Base-by-base conservation (phyloP, 345 rosid genomes). In the Camelina laxa region DNA sequence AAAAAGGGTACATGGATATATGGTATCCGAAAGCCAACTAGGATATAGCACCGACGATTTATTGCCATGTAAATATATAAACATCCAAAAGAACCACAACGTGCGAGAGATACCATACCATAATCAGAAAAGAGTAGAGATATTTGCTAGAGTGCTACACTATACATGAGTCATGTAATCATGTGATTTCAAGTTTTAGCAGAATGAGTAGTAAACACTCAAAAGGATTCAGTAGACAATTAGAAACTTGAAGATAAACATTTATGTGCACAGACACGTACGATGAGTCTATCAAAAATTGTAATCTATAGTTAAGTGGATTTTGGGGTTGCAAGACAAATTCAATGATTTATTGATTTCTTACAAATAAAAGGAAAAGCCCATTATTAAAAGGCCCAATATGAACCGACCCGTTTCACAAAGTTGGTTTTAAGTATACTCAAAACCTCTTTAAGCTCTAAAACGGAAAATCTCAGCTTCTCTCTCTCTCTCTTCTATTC, bases 321-420 rank as follows among this genome's bases (percentile, higher is more conserved):
- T 21, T 21, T 51, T 12, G 1, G 33, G 1, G 33, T 53, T 22
- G 58, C 4, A 53, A 49, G 55, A 9, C 12, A 49, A 49, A 21
- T 49, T 19, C 14, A 50, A 2, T 12, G 16, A 21, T 21, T 21
- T 1, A 22, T 5, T 2, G 57, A 21, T 21, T 21, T 21, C 24
- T 51, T 21, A 11, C 30, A 22, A 31, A 31, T 1, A 31, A 13
- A 48, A 7, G 31, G 13, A 53, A 14, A 48, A 7, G 45, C 71
- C 71, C 71, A 55, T n/a, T 27, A 9, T 33, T 2, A 47, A 11
- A 8, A 65, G 65, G 60, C 72, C 78, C 78, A 57, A 35, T 70
- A 48, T 4, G 49, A 11, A 60, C 17, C 12, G 49, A 21, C 48
- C 67, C 50, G 38, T 70, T 56, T 70, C 24, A 42, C 10, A 68